Evolutionary conservation across 139 green algal genomes (phyloP).

Genomic region (Asterochloris erici): DNA sequence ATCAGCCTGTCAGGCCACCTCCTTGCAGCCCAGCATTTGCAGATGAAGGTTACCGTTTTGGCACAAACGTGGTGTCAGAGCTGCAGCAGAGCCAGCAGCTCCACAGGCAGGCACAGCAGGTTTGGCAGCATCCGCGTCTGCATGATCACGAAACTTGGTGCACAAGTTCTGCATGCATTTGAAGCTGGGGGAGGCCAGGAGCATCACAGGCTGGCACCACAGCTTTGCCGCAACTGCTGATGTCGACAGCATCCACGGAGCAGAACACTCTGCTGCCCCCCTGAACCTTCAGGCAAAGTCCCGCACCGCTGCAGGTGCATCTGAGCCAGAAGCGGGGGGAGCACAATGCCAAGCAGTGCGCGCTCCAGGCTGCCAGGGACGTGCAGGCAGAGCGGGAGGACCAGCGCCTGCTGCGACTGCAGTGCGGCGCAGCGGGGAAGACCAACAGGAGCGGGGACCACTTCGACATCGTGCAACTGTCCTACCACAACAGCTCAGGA

Average conservation of each 20-base stretch:
- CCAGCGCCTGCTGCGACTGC: conserved; percentile 5
- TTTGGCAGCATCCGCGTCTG: neutral
- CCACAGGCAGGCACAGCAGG: neutral
- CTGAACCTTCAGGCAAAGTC: neutral
- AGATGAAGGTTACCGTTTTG: neutral
- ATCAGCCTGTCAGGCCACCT: neutral
- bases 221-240: neutral
- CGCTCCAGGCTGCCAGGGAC: neutral
- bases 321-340: neutral
- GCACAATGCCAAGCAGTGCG: neutral
- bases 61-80: neutral
- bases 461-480: conserved; percentile 17
- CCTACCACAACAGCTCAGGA: conserved; percentile 4
- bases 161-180: too few species aligned
- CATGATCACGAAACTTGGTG: neutral
- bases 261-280: neutral
- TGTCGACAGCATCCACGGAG: neutral
- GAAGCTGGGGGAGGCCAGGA: neutral
- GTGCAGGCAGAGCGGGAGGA: neutral
- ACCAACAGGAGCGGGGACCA: conserved; percentile 13
- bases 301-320: neutral
- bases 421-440: neutral
- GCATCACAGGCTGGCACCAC: neutral
- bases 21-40: conserved; percentile 8
- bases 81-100: neutral